These are phyloP conservation scores for Hypomyces rosellus DNA, from an alignment of 2,329 filamentous ascomycete genomes.

Conservation along the genomic window DNA sequence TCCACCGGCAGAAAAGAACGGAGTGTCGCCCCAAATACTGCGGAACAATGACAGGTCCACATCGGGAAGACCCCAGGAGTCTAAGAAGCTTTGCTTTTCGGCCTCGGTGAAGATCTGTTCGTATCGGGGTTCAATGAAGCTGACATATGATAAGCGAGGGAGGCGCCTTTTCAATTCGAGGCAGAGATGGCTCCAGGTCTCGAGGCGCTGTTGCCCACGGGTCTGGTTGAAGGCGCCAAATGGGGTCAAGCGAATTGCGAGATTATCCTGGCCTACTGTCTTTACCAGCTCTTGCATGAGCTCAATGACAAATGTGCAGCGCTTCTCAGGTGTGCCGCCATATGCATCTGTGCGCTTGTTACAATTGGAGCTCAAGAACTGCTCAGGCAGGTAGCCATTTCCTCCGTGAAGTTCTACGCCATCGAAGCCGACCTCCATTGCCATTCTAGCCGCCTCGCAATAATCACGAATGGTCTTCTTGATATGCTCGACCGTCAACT, in stretches of 20 bases:
- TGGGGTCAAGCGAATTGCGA: constrained; percentile 40
- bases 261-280: constrained; percentile 38
- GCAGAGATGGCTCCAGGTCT: constrained; percentile 47
- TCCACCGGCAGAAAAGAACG: constrained; percentile 50
- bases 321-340: constrained; percentile 26
- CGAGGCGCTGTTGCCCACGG: constrained; percentile 42
- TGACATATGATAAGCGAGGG: constrained; percentile 45
- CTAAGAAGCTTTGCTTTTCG: constrained; percentile 44
- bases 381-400: constrained; percentile 35
- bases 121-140: constrained; percentile 49
- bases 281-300: constrained; percentile 40
- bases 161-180: constrained; percentile 38
- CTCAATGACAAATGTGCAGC: constrained; percentile 48
- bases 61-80: constrained; percentile 39
- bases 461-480: constrained; percentile 25
- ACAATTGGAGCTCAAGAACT: constrained; percentile 31
- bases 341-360: constrained; percentile 33
- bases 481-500: constrained; percentile 37
- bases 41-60: constrained; percentile 43
- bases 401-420: constrained; percentile 36
- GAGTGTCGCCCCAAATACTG: constrained; percentile 44
- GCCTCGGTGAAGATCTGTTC: constrained; percentile 44
- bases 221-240: constrained; percentile 48
- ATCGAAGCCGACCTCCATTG: constrained; percentile 48
- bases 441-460: constrained; percentile 30